Evolutionary conservation across 2,329 filamentous ascomycete genomes (phyloP).

Genomic region (Pleoardoris graminearum): DNA sequence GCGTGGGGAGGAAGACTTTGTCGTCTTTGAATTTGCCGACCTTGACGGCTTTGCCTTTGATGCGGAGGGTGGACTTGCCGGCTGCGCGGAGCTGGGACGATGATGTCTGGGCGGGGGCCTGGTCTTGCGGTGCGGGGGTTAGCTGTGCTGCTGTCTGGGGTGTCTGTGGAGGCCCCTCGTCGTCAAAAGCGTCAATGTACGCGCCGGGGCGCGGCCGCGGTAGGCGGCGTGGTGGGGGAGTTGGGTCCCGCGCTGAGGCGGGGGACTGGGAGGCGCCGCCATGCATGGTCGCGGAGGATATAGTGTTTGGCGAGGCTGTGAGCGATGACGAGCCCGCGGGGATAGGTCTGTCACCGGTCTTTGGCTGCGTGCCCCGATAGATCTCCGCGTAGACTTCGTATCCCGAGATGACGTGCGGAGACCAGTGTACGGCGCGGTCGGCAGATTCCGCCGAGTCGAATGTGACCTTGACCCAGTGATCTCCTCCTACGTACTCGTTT

Average conservation of each 20-base stretch:
- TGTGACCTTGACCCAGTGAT: slow-evolving; percentile 78
- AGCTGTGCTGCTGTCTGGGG: slow-evolving; percentile 29
- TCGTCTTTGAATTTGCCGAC: slow-evolving; percentile 50
- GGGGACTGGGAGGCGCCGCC: slow-evolving; percentile 35
- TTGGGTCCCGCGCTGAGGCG: slow-evolving; percentile 24
- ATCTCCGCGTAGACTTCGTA: slow-evolving; percentile 54
- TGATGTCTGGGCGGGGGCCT: slow-evolving; percentile 20
- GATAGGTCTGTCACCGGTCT: slow-evolving; percentile 48
- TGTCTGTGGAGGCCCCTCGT: slow-evolving; percentile 16
- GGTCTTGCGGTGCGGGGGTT: slow-evolving; percentile 32
- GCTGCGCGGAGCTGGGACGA: slow-evolving; percentile 27
- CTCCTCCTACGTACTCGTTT: slow-evolving; percentile 78
- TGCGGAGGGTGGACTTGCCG: slow-evolving; percentile 29
- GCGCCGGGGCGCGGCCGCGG: slow-evolving; percentile 30
- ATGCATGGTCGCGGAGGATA: slow-evolving; percentile 38
- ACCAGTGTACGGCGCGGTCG: slow-evolving; percentile 53
- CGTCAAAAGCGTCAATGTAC: slow-evolving; percentile 24
- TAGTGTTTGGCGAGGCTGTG: slow-evolving; percentile 40
- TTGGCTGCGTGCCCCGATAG: slow-evolving; percentile 51
- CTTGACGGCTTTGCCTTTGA: slow-evolving; percentile 42
- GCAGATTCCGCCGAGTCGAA: slow-evolving; percentile 55
- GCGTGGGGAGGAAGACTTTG: slow-evolving; percentile 52
- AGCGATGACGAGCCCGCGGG: slow-evolving; percentile 39
- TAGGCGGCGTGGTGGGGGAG: slow-evolving; percentile 29
- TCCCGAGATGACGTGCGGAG: slow-evolving; percentile 53